phyloP scores from a whole-genome alignment of 257 asterid species.

The Solanum clarkiae region DNA sequence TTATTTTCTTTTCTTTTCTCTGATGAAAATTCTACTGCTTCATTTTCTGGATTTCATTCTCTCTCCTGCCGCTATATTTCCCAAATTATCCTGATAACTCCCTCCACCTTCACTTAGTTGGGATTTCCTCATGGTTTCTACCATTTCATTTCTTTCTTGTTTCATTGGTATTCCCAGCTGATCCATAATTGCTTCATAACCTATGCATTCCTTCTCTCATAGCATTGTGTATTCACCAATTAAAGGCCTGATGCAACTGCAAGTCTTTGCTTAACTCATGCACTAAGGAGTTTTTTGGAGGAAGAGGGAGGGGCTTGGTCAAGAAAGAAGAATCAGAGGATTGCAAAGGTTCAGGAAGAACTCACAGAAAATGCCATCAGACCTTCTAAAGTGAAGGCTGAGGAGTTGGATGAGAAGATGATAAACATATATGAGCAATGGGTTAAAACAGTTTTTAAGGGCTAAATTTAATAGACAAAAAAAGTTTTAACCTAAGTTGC shows the following conservation, averaged over 20 bases:
- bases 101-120: slow-evolving; percentile 71
- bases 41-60: slow-evolving; percentile 52
- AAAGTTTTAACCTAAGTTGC: background rate
- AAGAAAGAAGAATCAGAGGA: slow-evolving; percentile 30
- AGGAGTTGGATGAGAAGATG: slow-evolving; percentile 47
- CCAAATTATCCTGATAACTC: slow-evolving; percentile 31
- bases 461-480: background rate
- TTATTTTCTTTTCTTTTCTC: too few species aligned
- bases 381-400: slow-evolving; percentile 23
- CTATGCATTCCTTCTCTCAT: slow-evolving; percentile 46
- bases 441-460: slow-evolving; percentile 21
- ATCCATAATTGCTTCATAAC: slow-evolving; percentile 48
- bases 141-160: slow-evolving; percentile 41
- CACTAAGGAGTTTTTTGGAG: slow-evolving; percentile 41
- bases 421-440: slow-evolving; percentile 40
- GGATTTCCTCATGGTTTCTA: slow-evolving; percentile 42
- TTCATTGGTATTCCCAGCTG: slow-evolving; percentile 44
- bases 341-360: slow-evolving; percentile 41
- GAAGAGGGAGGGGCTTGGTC: slow-evolving; percentile 32
- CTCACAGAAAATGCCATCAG: slow-evolving; percentile 22
- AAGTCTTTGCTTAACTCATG: slow-evolving; percentile 32
- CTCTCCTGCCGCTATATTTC: slow-evolving; percentile 59
- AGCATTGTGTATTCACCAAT: slow-evolving; percentile 35
- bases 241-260: slow-evolving; percentile 38
- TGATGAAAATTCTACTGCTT: slow-evolving; percentile 23